Conservation (phyloP, 768 basidiomycete genomes). For the Pluteus cervinus region DNA sequence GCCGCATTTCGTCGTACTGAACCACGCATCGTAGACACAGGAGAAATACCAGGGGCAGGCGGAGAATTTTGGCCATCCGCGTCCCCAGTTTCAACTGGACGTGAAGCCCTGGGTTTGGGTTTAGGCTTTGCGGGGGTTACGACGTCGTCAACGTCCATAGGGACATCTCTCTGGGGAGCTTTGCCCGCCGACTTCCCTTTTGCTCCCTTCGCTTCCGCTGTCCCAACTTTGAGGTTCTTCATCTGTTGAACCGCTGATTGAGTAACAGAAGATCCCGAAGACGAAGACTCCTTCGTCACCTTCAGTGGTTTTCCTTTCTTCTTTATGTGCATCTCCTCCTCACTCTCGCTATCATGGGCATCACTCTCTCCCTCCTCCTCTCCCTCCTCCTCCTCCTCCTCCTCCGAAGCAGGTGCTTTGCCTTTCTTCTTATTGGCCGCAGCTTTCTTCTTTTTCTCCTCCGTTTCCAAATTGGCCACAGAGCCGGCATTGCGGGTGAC, state of each 20-base stretch:
- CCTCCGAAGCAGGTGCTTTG: background rate
- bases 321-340: conserved; percentile 7
- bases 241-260: too few species aligned
- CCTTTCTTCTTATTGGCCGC: conserved; percentile 3
- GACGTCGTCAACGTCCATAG: too few species aligned
- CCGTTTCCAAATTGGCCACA: conserved; percentile 1
- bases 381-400: conserved; percentile 7
- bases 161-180: too few species aligned
- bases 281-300: conserved; percentile 2
- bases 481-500: too few species aligned
- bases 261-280: too few species aligned
- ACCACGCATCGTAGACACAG: background rate
- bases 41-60: background rate
- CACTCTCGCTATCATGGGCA: conserved; percentile 7
- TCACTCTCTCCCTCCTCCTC: conserved; percentile 5
- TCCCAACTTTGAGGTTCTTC: too few species aligned
- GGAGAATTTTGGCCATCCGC: conserved; percentile 2
- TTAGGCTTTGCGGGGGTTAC: too few species aligned
- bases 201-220: too few species aligned
- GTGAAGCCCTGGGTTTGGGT: too few species aligned
- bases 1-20: conserved; percentile 36
- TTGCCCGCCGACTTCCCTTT: too few species aligned
- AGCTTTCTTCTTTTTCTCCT: conserved; percentile 5
- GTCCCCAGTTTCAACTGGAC: too few species aligned
- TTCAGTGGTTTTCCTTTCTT: conserved; percentile 2